A percentile compares a stretch with the other conserved stretches of the same genome.
phyloP scores from a whole-genome alignment of 2,329 filamentous ascomycete species.

The Tympanopsis confertula region DNA sequence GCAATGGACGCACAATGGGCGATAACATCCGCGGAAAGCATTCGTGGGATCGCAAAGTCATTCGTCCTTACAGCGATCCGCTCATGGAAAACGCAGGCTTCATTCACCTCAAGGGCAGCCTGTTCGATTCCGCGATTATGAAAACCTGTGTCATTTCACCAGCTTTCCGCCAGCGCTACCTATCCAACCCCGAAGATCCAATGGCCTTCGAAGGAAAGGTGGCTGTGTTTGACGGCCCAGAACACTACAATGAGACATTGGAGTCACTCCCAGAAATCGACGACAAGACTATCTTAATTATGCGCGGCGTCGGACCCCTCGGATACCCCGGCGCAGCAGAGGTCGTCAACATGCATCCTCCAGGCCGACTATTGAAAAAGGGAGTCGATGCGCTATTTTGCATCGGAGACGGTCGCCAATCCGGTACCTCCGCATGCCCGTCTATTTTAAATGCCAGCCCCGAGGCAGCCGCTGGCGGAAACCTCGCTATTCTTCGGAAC shows the following conservation, averaged over 20 bases:
- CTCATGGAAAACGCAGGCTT: conserved; percentile 50
- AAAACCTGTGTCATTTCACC: conserved; percentile 62
- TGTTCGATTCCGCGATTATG: conserved; percentile 59
- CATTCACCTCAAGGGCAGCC: conserved; percentile 56
- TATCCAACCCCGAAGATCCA: conserved; percentile 45
- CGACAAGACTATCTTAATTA: conserved; percentile 66
- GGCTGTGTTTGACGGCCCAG: conserved; percentile 54
- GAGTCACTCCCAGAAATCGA: conserved; percentile 57
- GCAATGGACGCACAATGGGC: conserved; percentile 45
- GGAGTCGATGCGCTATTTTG: conserved; percentile 47
- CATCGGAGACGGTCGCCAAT: conserved; percentile 58
- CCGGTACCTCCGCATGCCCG: conserved; percentile 47
- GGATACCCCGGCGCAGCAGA: conserved; percentile 65
- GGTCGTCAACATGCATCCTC: conserved; percentile 62
- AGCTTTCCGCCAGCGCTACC: conserved; percentile 58
- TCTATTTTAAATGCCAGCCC: conserved; percentile 51
- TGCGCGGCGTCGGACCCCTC: conserved; percentile 64
- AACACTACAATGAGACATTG: conserved; percentile 34
- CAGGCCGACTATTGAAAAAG: conserved; percentile 61
- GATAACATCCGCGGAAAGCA: conserved; percentile 45
- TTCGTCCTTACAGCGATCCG: conserved; percentile 54
- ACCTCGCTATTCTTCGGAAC: conserved; percentile 43
- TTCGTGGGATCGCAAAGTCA: conserved; percentile 58
- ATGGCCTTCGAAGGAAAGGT: conserved; percentile 62
- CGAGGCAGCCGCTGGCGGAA: conserved; percentile 47